Conservation (phyloP, 441 rosid genomes). For the Bocquillonia castaneifolia region DNA sequence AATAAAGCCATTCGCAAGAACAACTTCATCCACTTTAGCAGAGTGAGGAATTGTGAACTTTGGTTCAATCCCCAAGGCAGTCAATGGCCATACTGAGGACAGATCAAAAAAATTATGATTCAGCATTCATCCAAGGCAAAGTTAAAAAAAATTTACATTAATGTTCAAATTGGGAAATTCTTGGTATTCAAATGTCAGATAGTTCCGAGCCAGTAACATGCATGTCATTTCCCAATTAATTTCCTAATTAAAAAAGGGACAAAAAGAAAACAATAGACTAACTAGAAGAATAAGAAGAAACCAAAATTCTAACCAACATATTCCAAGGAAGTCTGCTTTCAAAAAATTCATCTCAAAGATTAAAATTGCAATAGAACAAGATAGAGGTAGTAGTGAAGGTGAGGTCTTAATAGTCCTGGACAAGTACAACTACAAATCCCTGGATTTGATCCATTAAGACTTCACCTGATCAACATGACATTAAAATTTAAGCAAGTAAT, state of each 20-base stretch:
- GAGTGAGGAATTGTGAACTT: slow-evolving; percentile 91
- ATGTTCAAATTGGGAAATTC: not conserved
- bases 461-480: slow-evolving; percentile 10
- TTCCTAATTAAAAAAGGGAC: too few species aligned
- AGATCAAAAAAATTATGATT: slow-evolving; percentile 15
- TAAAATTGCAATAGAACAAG: not conserved
- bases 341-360: not conserved
- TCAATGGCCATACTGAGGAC: slow-evolving; percentile 83
- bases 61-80: slow-evolving; percentile 94
- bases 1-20: slow-evolving; percentile 82
- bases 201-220: not conserved
- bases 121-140: not conserved
- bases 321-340: not conserved
- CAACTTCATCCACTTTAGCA: slow-evolving; percentile 82
- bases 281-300: not conserved
- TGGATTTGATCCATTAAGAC: slow-evolving; percentile 1
- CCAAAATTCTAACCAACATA: not conserved
- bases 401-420: too few species aligned
- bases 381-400: too few species aligned
- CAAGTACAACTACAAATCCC: not conserved
- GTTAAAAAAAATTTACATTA: not conserved
- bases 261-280: not conserved
- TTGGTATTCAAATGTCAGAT: not conserved
- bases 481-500: slow-evolving; percentile 13
- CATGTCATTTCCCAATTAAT: not conserved